phyloP scores from a whole-genome alignment of 352 stramenopile species.

The Pythium volutum region DNA sequence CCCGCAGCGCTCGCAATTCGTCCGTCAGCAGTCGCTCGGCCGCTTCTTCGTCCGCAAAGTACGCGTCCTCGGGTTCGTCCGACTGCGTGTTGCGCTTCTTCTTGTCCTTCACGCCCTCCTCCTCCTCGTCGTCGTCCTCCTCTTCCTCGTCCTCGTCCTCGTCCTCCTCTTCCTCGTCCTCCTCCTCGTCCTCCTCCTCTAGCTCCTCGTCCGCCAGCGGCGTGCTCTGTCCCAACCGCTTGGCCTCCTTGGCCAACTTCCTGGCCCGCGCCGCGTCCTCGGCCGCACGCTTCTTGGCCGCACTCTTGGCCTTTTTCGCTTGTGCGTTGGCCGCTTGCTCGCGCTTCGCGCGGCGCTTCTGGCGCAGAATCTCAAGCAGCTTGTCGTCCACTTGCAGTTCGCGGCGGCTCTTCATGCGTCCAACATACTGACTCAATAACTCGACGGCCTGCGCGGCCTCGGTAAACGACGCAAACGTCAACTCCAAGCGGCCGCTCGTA shows the following conservation, averaged over 20 bases:
- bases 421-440: slow-evolving; percentile 50
- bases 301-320: slow-evolving; percentile 23
- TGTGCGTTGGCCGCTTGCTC: slow-evolving; percentile 27
- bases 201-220: too few species aligned
- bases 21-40: slow-evolving; percentile 34
- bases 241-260: slow-evolving; percentile 20
- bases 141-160: slow-evolving; percentile 36
- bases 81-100: slow-evolving; percentile 16
- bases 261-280: slow-evolving; percentile 17
- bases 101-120: slow-evolving; percentile 13
- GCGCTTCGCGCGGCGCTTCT: slow-evolving; percentile 29
- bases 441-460: slow-evolving; percentile 76
- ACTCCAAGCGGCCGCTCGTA: slow-evolving; percentile 74
- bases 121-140: slow-evolving; percentile 19
- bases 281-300: slow-evolving; percentile 26
- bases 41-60: slow-evolving; percentile 50
- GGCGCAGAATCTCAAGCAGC: slow-evolving; percentile 33
- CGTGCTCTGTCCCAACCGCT: too few species aligned
- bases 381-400: slow-evolving; percentile 41
- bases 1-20: slow-evolving; percentile 33
- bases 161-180: slow-evolving; percentile 21
- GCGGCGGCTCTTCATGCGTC: slow-evolving; percentile 51
- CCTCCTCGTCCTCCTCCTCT: too few species aligned
- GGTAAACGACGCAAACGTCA: slow-evolving; percentile 64
- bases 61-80: slow-evolving; percentile 42